Evolutionary conservation across 306 rosid species (phyloP).

Genomic region (Prunus dulcis): DNA sequence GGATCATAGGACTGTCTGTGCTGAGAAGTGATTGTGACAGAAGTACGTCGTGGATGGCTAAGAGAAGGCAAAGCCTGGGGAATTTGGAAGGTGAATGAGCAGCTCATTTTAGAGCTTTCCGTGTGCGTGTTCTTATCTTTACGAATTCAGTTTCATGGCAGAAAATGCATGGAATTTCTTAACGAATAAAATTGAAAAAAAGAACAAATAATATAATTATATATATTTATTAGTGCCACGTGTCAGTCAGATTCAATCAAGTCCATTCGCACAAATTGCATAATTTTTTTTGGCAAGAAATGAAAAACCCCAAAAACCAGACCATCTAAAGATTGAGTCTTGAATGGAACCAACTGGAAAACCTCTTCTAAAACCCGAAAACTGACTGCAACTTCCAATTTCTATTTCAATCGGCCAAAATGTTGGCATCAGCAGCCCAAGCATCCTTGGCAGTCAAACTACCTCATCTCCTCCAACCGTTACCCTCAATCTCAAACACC

Average conservation of each 20-base stretch:
- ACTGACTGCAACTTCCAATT: background rate
- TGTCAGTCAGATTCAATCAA: background rate
- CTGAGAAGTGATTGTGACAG: constrained; percentile 39
- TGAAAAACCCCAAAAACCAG: background rate
- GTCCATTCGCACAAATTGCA: background rate
- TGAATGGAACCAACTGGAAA: background rate
- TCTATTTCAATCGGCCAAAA: constrained; percentile 12
- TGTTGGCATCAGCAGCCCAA: constrained; percentile 46
- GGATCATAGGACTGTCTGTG: constrained; percentile 24
- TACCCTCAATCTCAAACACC: background rate
- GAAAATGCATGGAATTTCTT: constrained; percentile 16
- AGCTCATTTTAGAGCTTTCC: constrained; percentile 57
- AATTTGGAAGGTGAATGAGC: constrained; percentile 52
- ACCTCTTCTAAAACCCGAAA: background rate
- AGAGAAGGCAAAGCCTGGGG: constrained; percentile 82
- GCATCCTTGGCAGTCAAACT: constrained; percentile 41
- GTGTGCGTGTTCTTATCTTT: constrained; percentile 42
- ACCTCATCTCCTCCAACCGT: constrained; percentile 25
- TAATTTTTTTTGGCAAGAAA: background rate
- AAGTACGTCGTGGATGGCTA: constrained; percentile 19
- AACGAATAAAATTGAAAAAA: background rate
- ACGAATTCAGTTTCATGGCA: constrained; percentile 38
- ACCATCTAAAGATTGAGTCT: background rate
- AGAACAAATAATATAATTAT: background rate
- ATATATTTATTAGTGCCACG: background rate